Conservation (phyloP, 1,284 basidiomycete genomes). For the Flammula alnicola region DNA sequence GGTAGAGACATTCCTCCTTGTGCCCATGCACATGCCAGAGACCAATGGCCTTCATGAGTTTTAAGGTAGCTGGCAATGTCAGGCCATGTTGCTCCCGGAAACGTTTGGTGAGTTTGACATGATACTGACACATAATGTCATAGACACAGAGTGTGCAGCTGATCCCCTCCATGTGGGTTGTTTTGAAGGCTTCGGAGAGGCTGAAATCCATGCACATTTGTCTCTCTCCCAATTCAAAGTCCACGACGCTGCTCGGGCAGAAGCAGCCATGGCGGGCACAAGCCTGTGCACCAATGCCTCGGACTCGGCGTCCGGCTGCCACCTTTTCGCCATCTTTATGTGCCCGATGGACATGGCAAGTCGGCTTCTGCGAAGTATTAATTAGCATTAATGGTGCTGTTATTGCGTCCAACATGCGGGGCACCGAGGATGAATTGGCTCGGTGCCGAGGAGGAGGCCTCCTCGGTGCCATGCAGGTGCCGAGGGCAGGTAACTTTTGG, state of each 20-base stretch:
- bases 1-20: slow-evolving; percentile 20
- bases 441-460: too few species aligned
- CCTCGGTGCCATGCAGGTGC: too few species aligned
- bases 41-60: slow-evolving; percentile 22
- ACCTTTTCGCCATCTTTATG: slow-evolving; percentile 4
- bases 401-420: too few species aligned
- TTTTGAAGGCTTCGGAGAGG: slow-evolving; percentile 19
- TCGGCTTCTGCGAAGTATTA: slow-evolving; percentile 4
- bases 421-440: too few species aligned
- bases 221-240: slow-evolving; percentile 28
- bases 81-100: slow-evolving; percentile 10
- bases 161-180: slow-evolving; percentile 11
- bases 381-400: too few species aligned
- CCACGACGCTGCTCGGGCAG: slow-evolving; percentile 15
- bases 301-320: slow-evolving; percentile 14
- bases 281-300: slow-evolving; percentile 22
- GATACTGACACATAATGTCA: slow-evolving; percentile 31
- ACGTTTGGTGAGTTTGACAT: slow-evolving; percentile 13
- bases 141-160: slow-evolving; percentile 20
- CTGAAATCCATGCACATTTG: slow-evolving; percentile 30
- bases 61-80: slow-evolving; percentile 3
- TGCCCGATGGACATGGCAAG: slow-evolving; percentile 14
- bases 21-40: slow-evolving; percentile 31
- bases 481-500: too few species aligned
- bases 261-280: slow-evolving; percentile 27